Percentiles rank a stretch among this genome's conserved stretches.
These are phyloP conservation scores for Chlamydomonas sp. DNA, from an alignment of 139 green algal genomes.

Conservation along the genomic window DNA sequence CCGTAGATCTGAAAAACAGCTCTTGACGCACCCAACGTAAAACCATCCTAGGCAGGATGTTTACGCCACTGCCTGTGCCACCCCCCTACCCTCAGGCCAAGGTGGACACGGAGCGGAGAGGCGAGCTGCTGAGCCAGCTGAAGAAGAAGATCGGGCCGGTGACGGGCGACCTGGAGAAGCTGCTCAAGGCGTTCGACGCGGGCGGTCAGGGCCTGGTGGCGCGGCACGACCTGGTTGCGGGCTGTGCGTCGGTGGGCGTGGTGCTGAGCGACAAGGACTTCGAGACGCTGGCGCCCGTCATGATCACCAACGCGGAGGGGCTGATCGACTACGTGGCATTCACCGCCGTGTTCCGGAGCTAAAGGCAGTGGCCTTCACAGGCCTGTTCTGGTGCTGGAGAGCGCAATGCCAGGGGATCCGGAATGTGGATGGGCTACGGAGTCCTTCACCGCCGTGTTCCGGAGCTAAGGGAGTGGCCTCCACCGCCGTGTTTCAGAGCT, in stretches of 20 bases:
- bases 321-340: conserved; percentile 50
- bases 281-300: conserved; percentile 42
- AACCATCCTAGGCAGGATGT: neutral
- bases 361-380: too few species aligned
- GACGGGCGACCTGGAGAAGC: conserved; percentile 37
- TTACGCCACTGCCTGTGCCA: neutral
- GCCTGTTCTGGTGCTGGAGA: too few species aligned
- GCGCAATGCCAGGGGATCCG: too few species aligned
- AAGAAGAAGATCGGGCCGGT: conserved; percentile 54
- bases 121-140: conserved; percentile 39
- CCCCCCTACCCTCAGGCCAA: conserved; percentile 13
- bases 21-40: neutral
- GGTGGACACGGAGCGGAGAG: conserved; percentile 36
- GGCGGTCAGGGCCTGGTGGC: conserved; percentile 39
- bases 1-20: too few species aligned
- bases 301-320: conserved; percentile 43
- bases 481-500: too few species aligned
- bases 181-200: conserved; percentile 38
- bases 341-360: conserved; percentile 34
- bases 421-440: too few species aligned
- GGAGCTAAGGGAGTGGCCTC: too few species aligned
- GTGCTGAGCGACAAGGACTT: conserved; percentile 67
- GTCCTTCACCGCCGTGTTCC: too few species aligned
- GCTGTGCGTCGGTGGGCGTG: conserved; percentile 67
- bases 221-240: conserved; percentile 54